A percentile compares a stretch with the other conserved stretches of the same genome.
These are phyloP conservation scores for Rhododendron ferrugineum DNA, from an alignment of 148 eudicot species.

Conservation along the genomic window DNA sequence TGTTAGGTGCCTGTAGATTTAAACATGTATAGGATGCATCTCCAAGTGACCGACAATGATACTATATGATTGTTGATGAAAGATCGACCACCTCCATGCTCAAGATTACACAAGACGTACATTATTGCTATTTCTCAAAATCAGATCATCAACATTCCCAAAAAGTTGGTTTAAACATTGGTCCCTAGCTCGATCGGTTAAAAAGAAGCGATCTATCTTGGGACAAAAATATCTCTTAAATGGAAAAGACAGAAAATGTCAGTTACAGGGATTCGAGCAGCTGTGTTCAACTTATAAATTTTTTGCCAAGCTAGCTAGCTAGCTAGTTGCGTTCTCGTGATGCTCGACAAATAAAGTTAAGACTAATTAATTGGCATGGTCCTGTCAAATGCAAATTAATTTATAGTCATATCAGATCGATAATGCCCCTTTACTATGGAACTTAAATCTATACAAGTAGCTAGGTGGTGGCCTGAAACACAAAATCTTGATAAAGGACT, in stretches of 20 bases:
- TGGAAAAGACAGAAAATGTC: not conserved
- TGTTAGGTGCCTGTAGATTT: not conserved
- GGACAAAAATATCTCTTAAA: not conserved
- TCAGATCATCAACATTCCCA: not conserved
- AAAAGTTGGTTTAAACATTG: not conserved
- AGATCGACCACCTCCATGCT: not conserved
- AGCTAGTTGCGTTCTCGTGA: slow-evolving; percentile 59
- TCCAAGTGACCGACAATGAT: no score
- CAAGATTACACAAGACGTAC: not conserved
- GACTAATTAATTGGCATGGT: slow-evolving; percentile 51
- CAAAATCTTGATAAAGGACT: not conserved
- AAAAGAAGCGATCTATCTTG: not conserved
- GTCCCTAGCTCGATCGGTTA: not conserved
- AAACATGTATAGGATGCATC: no score
- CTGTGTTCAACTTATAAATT: slow-evolving; percentile 93
- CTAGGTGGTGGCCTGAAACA: not conserved
- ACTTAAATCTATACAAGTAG: not conserved
- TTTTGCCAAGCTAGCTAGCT: not conserved
- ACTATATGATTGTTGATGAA: not conserved
- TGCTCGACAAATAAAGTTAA: slow-evolving; percentile 78
- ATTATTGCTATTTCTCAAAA: not conserved
- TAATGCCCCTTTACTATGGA: not conserved
- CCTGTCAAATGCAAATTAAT: slow-evolving; percentile 37
- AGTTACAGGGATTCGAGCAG: slow-evolving; percentile 80
- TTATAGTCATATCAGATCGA: not conserved